Evolutionary conservation across 2,329 filamentous ascomycete species (phyloP).

Genomic region (Penicillium palitans): DNA sequence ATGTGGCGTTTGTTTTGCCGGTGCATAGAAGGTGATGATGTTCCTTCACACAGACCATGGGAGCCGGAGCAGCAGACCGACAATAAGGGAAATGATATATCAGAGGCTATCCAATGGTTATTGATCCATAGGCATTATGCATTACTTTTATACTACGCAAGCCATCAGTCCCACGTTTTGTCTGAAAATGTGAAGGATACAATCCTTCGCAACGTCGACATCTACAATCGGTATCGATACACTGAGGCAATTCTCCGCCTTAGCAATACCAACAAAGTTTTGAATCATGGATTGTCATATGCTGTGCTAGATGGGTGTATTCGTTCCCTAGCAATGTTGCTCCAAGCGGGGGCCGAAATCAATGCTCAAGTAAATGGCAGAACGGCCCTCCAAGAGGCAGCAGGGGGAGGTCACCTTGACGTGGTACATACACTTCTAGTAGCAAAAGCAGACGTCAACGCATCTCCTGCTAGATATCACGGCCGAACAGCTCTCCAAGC

Average conservation of each 20-base stretch:
- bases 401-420: fast-evolving
- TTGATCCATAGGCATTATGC: not conserved
- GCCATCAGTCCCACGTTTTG: not conserved
- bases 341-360: not conserved
- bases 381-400: not conserved
- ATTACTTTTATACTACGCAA: not conserved
- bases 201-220: not conserved
- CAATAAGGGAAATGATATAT: not conserved
- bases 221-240: not conserved
- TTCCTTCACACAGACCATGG: not conserved
- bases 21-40: conserved; percentile 2
- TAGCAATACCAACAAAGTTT: not conserved
- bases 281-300: not conserved
- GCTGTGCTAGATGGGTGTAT: not conserved
- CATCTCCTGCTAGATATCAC: not conserved
- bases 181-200: fast-evolving
- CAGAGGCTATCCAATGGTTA: not conserved
- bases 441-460: not conserved
- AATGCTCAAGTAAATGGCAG: not conserved
- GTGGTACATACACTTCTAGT: not conserved
- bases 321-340: not conserved
- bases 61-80: not conserved
- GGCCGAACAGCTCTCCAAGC: not conserved
- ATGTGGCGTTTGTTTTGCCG: conserved; percentile 3
- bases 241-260: not conserved